A percentile compares a stretch with the other conserved stretches of the same genome.
Evolutionary conservation across 192 early-diverging fungal genomes (phyloP).

Genomic region (Coemansia brasiliensis): DNA sequence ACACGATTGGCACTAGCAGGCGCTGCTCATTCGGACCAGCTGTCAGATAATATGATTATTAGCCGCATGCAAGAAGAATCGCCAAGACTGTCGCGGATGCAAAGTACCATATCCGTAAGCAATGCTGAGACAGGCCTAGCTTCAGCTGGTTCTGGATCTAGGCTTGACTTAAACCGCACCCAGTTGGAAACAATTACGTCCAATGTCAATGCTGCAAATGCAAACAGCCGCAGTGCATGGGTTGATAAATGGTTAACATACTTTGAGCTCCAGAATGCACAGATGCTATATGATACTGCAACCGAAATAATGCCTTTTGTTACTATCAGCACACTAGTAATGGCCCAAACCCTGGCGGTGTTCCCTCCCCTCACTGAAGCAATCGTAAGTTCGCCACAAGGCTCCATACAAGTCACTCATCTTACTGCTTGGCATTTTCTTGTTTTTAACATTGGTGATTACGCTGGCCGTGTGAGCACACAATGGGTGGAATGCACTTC

Average conservation of each 20-base stretch:
- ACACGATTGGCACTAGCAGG: conserved; percentile 1
- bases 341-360: conserved; percentile 66
- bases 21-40: background rate
- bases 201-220: background rate
- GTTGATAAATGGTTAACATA: conserved; percentile 16
- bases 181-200: too few species aligned
- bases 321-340: conserved; percentile 56
- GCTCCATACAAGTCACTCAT: conserved; percentile 17
- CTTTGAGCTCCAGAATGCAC: conserved; percentile 28
- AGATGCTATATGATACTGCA: conserved; percentile 21
- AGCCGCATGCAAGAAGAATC: conserved; percentile 25
- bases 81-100: conserved; percentile 24
- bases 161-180: too few species aligned
- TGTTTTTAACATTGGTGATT: conserved; percentile 73
- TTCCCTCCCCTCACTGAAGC: conserved; percentile 77
- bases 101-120: background rate
- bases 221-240: background rate
- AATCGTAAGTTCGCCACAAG: conserved; percentile 49
- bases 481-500: conserved; percentile 34
- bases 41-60: background rate
- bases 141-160: too few species aligned
- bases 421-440: conserved; percentile 72
- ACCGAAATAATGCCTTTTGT: conserved; percentile 27
- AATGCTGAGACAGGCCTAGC: too few species aligned
- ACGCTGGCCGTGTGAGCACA: conserved; percentile 61